Conservation (phyloP, 148 eudicot genomes). For the Nepenthes mirabilis region DNA sequence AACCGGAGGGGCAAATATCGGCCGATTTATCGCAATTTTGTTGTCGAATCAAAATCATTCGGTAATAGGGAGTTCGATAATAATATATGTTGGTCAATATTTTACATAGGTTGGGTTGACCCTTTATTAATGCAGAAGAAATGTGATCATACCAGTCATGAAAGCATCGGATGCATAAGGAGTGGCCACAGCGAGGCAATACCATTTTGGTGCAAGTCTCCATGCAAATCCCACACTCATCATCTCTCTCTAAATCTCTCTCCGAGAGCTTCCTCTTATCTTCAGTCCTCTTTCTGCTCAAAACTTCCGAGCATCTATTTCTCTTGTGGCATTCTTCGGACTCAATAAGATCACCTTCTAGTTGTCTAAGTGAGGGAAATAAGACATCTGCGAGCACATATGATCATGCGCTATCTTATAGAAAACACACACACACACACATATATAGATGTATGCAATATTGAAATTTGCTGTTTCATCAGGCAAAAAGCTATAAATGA, state of each 20-base stretch:
- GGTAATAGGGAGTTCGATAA: too few relatives aligned
- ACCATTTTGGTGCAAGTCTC: constrained; percentile 57
- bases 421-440: background rate
- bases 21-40: too few relatives aligned
- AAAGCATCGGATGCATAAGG: constrained; percentile 74
- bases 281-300: constrained; percentile 12
- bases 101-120: too few relatives aligned
- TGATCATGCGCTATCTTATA: background rate
- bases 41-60: too few relatives aligned
- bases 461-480: background rate
- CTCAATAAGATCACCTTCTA: constrained; percentile 41
- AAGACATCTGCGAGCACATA: constrained; percentile 46
- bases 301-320: constrained; percentile 6
- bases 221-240: constrained; percentile 88
- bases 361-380: constrained; percentile 69
- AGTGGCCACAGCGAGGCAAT: constrained; percentile 73
- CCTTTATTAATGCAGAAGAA: too few relatives aligned
- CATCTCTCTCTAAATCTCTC: constrained; percentile 41
- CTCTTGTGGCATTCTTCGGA: constrained; percentile 20
- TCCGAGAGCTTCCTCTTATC: constrained; percentile 17
- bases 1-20: too few relatives aligned
- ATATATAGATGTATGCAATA: background rate
- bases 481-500: background rate
- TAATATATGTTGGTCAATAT: too few relatives aligned
- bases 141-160: constrained; percentile 48